These are phyloP conservation scores for Brassica carinata DNA, from an alignment of 345 rosid species.

Conservation along the genomic window DNA sequence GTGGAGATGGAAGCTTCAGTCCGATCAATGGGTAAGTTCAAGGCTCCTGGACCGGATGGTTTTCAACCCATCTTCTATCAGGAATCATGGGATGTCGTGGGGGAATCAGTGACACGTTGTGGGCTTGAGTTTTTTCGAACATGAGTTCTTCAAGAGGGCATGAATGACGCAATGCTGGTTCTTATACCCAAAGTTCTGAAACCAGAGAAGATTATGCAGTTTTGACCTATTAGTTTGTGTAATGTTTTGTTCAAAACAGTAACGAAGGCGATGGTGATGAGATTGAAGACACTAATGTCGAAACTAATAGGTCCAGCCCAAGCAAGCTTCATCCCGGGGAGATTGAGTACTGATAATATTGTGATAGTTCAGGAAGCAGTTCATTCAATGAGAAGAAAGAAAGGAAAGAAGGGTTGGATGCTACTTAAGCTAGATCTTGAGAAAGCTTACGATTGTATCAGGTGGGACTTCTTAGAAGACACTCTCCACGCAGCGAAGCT, in stretches of 20 bases:
- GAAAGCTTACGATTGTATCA: no score
- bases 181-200: not conserved
- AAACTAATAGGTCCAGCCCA: no score
- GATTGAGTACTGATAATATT: no score
- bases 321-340: no score
- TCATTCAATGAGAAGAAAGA: no score
- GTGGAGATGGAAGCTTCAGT: not conserved
- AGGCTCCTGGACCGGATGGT: not conserved
- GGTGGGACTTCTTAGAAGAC: no score
- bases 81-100: not conserved
- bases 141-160: not conserved
- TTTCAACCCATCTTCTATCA: not conserved
- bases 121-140: not conserved
- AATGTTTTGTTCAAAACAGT: no score
- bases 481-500: no score
- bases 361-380: no score
- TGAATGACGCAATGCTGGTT: not conserved
- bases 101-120: not conserved
- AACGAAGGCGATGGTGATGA: no score
- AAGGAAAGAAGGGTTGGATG: no score
- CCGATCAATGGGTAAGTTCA: not conserved
- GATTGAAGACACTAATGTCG: not conserved
- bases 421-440: no score
- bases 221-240: not conserved
- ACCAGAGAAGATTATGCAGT: not conserved